Evolutionary conservation across 1,139 yeast genomes (phyloP).

Genomic region (Blastobotrys apis): DNA sequence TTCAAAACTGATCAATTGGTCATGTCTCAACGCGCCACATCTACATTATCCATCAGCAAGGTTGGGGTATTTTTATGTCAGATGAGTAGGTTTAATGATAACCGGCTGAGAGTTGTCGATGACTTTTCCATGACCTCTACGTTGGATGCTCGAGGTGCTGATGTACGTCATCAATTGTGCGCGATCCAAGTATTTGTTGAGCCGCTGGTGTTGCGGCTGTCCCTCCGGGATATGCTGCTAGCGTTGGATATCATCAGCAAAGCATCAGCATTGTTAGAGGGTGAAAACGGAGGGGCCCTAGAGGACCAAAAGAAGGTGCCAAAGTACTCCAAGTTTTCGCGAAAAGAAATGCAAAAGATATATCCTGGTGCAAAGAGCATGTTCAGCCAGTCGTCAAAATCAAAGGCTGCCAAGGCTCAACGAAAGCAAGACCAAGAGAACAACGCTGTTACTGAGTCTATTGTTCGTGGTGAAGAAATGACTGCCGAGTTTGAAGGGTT

Average conservation of each 20-base stretch:
- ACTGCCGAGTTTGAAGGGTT: conserved; percentile 73
- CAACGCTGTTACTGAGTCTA: neutral
- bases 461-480: conserved; percentile 65
- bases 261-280: conserved; percentile 51
- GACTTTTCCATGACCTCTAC: conserved; percentile 81
- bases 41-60: conserved; percentile 66
- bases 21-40: conserved; percentile 58
- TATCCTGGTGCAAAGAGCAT: conserved; percentile 12
- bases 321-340: conserved; percentile 26
- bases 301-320: conserved; percentile 15
- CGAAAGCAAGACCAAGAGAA: conserved; percentile 7
- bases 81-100: conserved; percentile 62
- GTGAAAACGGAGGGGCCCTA: conserved; percentile 16
- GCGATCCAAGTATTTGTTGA: conserved; percentile 70
- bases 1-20: conserved; percentile 80
- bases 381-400: conserved; percentile 5
- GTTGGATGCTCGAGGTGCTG: conserved; percentile 66
- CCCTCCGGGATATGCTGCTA: conserved; percentile 79
- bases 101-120: conserved; percentile 70
- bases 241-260: conserved; percentile 69
- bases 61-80: conserved; percentile 81
- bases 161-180: conserved; percentile 53
- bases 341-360: conserved; percentile 12
- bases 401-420: neutral
- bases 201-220: conserved; percentile 73